Base-by-base conservation (phyloP, 305 asterid species). In the Salvia sclarea region DNA sequence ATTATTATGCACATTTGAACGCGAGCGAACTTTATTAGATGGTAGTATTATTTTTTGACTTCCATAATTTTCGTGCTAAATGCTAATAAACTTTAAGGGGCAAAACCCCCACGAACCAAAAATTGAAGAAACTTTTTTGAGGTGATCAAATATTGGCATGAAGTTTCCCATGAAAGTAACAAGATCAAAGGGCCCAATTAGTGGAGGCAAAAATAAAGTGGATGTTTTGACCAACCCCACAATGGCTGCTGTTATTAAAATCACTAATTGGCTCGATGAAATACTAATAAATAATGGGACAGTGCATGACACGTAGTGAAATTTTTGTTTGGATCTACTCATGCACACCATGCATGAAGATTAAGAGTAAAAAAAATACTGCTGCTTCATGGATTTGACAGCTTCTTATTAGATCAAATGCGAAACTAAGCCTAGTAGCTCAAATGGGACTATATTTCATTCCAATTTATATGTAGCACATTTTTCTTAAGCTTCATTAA, bases 201-300 rank as follows among this genome's bases (percentile, higher is more conserved):
- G 44, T 47, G 44, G 60, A 22, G 64, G 48, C 13, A 65, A 37
- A 62, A 54, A 60, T 65, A 75, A 76, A 74, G 78, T 58, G 67
- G 61, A 69, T 53, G 58, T 74, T 83, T 83, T 79, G 83, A 80
- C 84, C 38, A 55, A 45, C 72, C 78, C 83, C 70, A 80, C 85
- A 72, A 18, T 63, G 81, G 80, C 83, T 76, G 86, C 86, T 81
- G 61, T 20, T 64, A 33, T 33, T 17, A 14, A 28, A 14, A 55
- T 9, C 6, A 52, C 28, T 25, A 14, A 18, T 54, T 72, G 41
- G 41, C 41, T 45, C 6, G 0, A 1, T 67, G 11, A 20, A 13
- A 3, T 8, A 14, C 35, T 35, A 8, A 47, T 58, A 14, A 53
- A 44, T 38, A 1, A n/a, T n/a, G 17, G 28, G 20, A 1, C n/a